Base-by-base conservation (phyloP, 2,329 filamentous ascomycete species). In the Microcyclospora pomicola region DNA sequence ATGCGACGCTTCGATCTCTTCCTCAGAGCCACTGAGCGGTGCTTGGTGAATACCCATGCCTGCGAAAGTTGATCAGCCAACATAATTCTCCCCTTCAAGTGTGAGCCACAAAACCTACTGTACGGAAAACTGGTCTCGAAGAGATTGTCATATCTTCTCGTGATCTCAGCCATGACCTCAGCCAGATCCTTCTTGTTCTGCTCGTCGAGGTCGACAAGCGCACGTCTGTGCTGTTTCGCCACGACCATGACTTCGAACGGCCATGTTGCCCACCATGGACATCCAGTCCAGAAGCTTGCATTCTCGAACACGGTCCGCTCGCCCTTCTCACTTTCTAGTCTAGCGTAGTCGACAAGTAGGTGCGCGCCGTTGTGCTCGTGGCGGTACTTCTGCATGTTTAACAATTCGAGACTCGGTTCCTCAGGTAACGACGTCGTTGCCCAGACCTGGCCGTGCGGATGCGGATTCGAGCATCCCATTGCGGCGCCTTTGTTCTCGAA, bases 401-500 rank as follows among this genome's bases (percentile, higher is more conserved):
- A 65, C 14, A 94, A 65, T 61, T 98, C 91, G 31, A 81, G 73
- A 1, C 72, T 73, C 0, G 85, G 85, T 61, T 98, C 91, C 57
- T 96, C 87, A 0, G 91, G 91, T 49, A 95, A 66, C 6, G 78
- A 81, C 15, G 84, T 94, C 0, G 87, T 93, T 2, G 85, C 91
- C 91, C 91, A 98, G 45, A 95, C 72, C 60, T 98, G 91, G 42
- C 91, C 88, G 63, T 98, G 91, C 0, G 91, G 91, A 59, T 98
- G 91, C 1, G 91, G 91, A 59, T 98, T 98, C 1, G 88, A 96
- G 67, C 91, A 98, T 36, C 91, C 91, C 91, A 98, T 98, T 9
- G 88, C 85, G 1, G 82, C 77, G 36, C 91, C 91, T 64, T 98
- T 98, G 68, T 98, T 98, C 65, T 98, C 91, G 46, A 98, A 98